Evolutionary conservation across 75 land plant genomes (phyloP), one percentile per base, ranked within the genome.

Genomic region (Adiantum capillusveneris): DNA sequence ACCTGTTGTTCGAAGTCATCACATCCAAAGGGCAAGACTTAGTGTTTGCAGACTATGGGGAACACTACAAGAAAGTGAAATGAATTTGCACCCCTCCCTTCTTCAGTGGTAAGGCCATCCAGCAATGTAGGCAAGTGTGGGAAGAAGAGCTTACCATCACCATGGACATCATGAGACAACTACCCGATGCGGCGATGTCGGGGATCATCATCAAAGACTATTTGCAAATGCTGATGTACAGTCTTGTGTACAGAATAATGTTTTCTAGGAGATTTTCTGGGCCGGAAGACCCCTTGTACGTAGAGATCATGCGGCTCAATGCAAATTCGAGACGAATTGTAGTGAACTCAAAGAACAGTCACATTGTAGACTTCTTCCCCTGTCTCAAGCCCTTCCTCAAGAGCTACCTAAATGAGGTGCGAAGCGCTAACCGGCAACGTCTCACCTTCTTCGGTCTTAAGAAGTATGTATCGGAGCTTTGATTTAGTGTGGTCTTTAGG

Each of bases 181-280:
- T 34, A 9, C 37, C 37, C 37, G 57, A 31, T 26, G 67, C 67
- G 0, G 26, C 27, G 0, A 65, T 49, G 0, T 39, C 73, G 17
- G 73, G 73, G 29, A 13, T 41, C 6, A 48, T 70, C 25, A 70
- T 70, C 56, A 26, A 67, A 17, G 28, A 26, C 27, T 25, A 67
- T 19, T 31, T 70, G 59, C 73, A 63, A 58, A 59, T 70, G 7
- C 31, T 70, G 67, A 70, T 70, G 73, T 70, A 70, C 67, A 70
- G 63, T 39, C 24, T 63, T 36, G 56, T 70, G 67, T 70, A 70
- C 50, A 19, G 67, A 59, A 54, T 70, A 67, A 63, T 70, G 67
- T 70, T 70, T 31, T 46, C 63, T 31, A 42, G 70, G n/a, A 16
- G 73, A 26, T 70, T 70, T 39, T 59, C 56, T 5, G 28, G 36